phyloP scores from a whole-genome alignment of 805 yeast species.

The Millerozyma miso region DNA sequence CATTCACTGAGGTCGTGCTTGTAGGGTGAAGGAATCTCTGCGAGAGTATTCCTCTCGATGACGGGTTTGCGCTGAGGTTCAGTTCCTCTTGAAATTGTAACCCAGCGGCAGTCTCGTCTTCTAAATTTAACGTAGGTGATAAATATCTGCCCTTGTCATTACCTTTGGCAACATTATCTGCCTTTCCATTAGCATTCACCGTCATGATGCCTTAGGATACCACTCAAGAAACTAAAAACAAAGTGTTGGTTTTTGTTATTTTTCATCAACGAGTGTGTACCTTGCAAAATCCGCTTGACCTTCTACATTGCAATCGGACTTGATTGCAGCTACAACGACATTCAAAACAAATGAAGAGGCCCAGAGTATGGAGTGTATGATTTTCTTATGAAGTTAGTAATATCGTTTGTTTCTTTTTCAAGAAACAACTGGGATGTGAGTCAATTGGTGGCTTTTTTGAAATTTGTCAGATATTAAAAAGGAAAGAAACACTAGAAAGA shows the following conservation, averaged over 20 bases:
- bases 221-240: not conserved
- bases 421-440: too few species aligned
- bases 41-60: conserved; percentile 20
- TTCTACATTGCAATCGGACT: too few species aligned
- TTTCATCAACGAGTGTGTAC: not conserved
- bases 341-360: too few species aligned
- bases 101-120: conserved; percentile 21
- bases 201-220: not conserved
- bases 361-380: too few species aligned
- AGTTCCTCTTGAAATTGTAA: conserved; percentile 29
- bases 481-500: too few species aligned
- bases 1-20: conserved; percentile 31
- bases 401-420: too few species aligned
- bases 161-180: conserved; percentile 2
- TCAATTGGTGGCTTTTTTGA: too few species aligned
- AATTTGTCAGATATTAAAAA: too few species aligned
- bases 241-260: not conserved
- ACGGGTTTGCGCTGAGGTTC: conserved; percentile 13
- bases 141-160: conserved; percentile 20
- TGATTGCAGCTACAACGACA: too few species aligned
- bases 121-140: conserved; percentile 27
- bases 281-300: not conserved
- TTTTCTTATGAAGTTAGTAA: too few species aligned
- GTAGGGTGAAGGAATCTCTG: conserved; percentile 32
- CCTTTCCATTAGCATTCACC: not conserved